phyloP scores from a whole-genome alignment of 176 grass and related monocot genomes.

The Musa beccarii region DNA sequence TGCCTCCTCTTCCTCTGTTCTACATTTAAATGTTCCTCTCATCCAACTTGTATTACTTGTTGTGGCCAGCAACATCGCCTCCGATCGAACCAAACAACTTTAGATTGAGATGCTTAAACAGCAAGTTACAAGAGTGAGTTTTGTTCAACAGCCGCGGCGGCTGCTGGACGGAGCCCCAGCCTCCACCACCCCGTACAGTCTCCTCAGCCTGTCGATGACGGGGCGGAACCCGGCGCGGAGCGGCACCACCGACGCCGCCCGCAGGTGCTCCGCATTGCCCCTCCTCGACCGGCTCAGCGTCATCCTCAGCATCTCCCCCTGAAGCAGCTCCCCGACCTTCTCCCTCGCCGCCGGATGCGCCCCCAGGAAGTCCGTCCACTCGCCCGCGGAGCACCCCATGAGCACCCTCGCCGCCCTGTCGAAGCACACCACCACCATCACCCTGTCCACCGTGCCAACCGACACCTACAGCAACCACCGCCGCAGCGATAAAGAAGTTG shows the following conservation, averaged over 20 bases:
- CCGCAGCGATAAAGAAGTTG: background rate
- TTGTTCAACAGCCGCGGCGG: background rate
- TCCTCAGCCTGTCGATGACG: constrained; percentile 34
- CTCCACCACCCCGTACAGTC: constrained; percentile 16
- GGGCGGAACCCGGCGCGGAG: constrained; percentile 56
- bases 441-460: constrained; percentile 53
- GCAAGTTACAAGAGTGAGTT: too few relatives aligned
- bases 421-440: constrained; percentile 50
- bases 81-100: too few relatives aligned
- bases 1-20: too few relatives aligned
- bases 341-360: constrained; percentile 24
- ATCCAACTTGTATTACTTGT: too few relatives aligned
- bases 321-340: constrained; percentile 35
- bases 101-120: too few relatives aligned
- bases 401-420: constrained; percentile 51
- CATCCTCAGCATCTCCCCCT: constrained; percentile 64
- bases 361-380: constrained; percentile 35
- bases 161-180: background rate
- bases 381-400: constrained; percentile 44
- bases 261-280: constrained; percentile 40
- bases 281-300: constrained; percentile 34
- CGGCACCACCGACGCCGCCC: constrained; percentile 44
- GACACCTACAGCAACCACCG: constrained; percentile 22
- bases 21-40: too few relatives aligned
- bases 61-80: too few relatives aligned